Evolutionary conservation across 768 basidiomycete species (phyloP), one percentile per base, ranked within the genome.

Genomic region (Collybia mongolica): DNA sequence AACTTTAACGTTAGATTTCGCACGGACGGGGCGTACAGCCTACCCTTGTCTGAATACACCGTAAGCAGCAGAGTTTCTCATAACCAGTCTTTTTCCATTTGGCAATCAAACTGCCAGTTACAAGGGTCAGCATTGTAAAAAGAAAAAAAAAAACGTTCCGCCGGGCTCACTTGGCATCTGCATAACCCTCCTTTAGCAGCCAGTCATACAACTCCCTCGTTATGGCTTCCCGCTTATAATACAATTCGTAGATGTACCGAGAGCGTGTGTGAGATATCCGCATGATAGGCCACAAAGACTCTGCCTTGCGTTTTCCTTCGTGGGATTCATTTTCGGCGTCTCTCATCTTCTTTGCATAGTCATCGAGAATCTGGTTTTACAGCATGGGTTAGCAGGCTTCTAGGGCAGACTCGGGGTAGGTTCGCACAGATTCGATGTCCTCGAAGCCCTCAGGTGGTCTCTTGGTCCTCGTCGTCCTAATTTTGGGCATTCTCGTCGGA

Each of bases 31-130:
- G 17, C 20, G 39, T 17, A 11, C 5, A 28, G 60, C 73, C 44
- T 57, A 88, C 93, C 72, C 82, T 83, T 3, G 93, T 95, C 70
- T 98, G 96, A 49, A 99, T 98, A 68, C 97, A 99, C 39, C 97
- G 78, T 45, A 98, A 71, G 63, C 97, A 99, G 66, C 97, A 99
- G 6, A 99, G 76, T 66, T 98, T 99, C 71, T 98, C 97, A 66
- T 98, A 99, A 5, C 97, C 97, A 11, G 86, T 75, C 72, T 98
- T 99, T 77, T 98, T 98, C 97, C 97, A 99, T 68, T 99, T 99
- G 32, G 97, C 97, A 64, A 99, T 89, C 64, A 98, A 72, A 64
- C 95, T 98, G 28, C 56, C 22, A 35, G 42, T 55, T 46, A 35
- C 35, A 24, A 52, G 54, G 56, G 46, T 50, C 37, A 53, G 53